Evolutionary conservation across 2,329 filamentous ascomycete genomes (phyloP).

Genomic region (Thermoascus crustaceus): DNA sequence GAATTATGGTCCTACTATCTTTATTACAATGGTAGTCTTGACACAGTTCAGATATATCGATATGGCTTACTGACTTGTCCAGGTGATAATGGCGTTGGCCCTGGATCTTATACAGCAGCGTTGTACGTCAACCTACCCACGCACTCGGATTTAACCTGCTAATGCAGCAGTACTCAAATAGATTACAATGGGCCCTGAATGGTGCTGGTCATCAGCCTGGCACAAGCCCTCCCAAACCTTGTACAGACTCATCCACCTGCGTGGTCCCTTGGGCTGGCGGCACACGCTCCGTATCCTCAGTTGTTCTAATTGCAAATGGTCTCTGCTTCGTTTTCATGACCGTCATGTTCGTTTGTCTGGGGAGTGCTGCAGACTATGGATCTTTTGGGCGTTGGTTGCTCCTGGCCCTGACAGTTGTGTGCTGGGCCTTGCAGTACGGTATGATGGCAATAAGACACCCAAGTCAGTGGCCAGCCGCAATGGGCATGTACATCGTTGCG

Average conservation of each 20-base stretch:
- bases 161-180: too few relatives aligned
- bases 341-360: constrained; percentile 34
- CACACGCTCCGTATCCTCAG: constrained; percentile 29
- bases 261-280: constrained; percentile 34
- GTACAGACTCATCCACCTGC: constrained; percentile 27
- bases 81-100: constrained; percentile 38
- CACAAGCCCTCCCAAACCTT: constrained; percentile 23
- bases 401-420: constrained; percentile 32
- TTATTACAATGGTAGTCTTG: constrained; percentile 31
- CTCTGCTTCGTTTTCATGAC: constrained; percentile 38
- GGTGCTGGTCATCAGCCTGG: constrained; percentile 31
- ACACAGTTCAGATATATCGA: not conserved
- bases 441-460: constrained; percentile 32
- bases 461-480: constrained; percentile 33
- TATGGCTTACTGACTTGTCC: constrained; percentile 1
- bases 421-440: constrained; percentile 34
- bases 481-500: constrained; percentile 34
- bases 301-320: constrained; percentile 36
- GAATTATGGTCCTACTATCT: constrained; percentile 39
- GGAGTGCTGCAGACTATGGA: constrained; percentile 37
- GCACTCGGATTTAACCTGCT: too few relatives aligned
- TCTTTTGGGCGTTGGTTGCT: constrained; percentile 36
- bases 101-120: constrained; percentile 34
- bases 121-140: too few relatives aligned
- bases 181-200: constrained; percentile 35